Base-by-base conservation (phyloP, 148 eudicot species). In the Bassia scoparia region DNA sequence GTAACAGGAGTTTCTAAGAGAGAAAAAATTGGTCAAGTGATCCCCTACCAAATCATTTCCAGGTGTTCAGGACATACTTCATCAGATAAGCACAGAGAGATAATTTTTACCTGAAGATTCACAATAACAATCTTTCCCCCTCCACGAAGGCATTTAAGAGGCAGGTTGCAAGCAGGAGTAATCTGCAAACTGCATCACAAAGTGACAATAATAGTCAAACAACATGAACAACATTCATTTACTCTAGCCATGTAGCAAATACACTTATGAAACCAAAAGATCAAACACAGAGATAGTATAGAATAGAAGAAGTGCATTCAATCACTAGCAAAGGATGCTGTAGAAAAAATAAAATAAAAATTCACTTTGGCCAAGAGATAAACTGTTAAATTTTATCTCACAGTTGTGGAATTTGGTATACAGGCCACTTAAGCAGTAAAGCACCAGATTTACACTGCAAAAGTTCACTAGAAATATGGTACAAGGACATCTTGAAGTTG, bases 141-240 rank as follows among this genome's bases (percentile, higher is more conserved):
- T 56, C 89, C 89, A 64, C 80, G 85, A 18, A 95, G 90, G 80
- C 87, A 89, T 81, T 87, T 95, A 69, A 91, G 82, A 67, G 98
- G 98, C 78, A 95, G 80, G 74, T 95, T 89, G 79, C 98, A 95
- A 62, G 98, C 98, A 78, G 98, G 98, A 71, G 90, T 95, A 43
- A 91, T 95, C 88, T 91, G 98, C 90, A 95, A 91, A 85, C 98
- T 95, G 97, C 83, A 83, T 27, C 67, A 61, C 78, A 69, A 63
- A 61, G 65, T 63, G 52, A 69, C 55, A 16, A 79, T 20, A 65
- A 50, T 52, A 31, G 34, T 53, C 14, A 35, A n/a, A n/a, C n/a
- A n/a, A n/a, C n/a, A n/a, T 41, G 46, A 41, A 41, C 12, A 41
- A 8, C 46, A 41, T 8, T 1, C 46, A 7, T 41, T 5, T 41